These are phyloP conservation scores for Xylaria sp. DNA, from an alignment of 2,329 filamentous ascomycete species.

Conservation along the genomic window DNA sequence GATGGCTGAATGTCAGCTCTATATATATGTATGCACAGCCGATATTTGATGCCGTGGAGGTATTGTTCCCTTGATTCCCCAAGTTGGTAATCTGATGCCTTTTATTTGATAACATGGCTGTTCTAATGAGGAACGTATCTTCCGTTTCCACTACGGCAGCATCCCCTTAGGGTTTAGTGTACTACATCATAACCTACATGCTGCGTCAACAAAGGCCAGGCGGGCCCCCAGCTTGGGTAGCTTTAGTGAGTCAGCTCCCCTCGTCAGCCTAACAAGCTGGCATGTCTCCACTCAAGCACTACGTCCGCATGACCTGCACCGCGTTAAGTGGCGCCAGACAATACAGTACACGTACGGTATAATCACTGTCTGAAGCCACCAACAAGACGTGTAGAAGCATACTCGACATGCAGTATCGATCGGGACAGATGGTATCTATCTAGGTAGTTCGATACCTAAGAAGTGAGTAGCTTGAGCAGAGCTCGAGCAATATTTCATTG, in stretches of 20 bases:
- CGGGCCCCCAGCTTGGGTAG: background rate
- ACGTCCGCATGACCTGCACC: slow-evolving; percentile 23
- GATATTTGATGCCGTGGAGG: slow-evolving; percentile 4
- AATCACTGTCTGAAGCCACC: too few relatives aligned
- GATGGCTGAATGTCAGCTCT: slow-evolving; percentile 8
- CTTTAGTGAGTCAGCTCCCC: background rate
- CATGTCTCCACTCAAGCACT: slow-evolving; percentile 20
- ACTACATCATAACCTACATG: background rate
- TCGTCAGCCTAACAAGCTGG: slow-evolving; percentile 22
- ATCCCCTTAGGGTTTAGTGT: background rate
- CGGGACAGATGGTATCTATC: background rate
- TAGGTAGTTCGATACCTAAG: too few relatives aligned
- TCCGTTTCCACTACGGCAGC: slow-evolving; percentile 14
- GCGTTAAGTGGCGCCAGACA: slow-evolving; percentile 26
- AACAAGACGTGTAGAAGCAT: too few relatives aligned
- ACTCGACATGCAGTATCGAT: background rate
- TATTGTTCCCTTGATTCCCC: background rate
- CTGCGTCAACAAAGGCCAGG: slow-evolving; percentile 18
- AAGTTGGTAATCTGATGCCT: slow-evolving; percentile 18
- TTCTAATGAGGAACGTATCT: slow-evolving; percentile 10
- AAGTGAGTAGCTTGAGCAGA: too few relatives aligned
- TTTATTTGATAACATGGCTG: slow-evolving; percentile 2
- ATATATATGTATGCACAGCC: slow-evolving; percentile 2
- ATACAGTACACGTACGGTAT: background rate
- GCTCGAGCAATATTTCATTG: too few relatives aligned